These are phyloP conservation scores for Sarocladium kiliense DNA, from an alignment of 2,329 filamentous ascomycete genomes.

Conservation along the genomic window DNA sequence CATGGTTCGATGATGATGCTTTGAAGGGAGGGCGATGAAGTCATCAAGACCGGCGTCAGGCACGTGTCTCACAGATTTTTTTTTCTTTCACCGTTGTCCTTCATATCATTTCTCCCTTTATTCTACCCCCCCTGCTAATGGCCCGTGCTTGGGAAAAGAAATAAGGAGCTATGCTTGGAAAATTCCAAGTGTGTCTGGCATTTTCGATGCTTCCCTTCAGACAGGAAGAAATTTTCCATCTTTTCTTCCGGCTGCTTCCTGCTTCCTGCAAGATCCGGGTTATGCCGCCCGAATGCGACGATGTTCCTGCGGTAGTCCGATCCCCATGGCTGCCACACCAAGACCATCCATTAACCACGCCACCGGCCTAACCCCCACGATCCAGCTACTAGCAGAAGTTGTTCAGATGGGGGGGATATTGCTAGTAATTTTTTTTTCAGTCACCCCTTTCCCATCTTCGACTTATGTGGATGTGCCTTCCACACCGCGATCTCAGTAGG, in stretches of 20 bases:
- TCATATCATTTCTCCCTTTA: neutral
- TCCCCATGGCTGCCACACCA: conserved; percentile 4
- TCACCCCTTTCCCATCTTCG: neutral
- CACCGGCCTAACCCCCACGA: neutral
- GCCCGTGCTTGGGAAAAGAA: neutral
- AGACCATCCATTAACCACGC: neutral
- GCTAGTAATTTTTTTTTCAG: neutral
- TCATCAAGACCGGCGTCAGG: neutral
- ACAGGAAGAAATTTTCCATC: neutral
- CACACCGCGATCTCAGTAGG: neutral
- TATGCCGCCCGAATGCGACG: neutral
- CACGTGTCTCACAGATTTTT: conserved; percentile 5
- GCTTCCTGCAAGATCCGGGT: neutral
- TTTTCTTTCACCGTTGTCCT: neutral
- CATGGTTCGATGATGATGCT: neutral
- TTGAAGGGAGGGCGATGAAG: neutral
- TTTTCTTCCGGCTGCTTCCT: neutral
- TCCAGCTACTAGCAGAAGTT: too few relatives aligned
- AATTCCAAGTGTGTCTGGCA: neutral
- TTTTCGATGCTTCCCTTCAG: neutral
- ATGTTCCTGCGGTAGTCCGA: conserved; percentile 9
- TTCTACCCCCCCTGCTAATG: neutral
- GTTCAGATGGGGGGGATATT: too few relatives aligned
- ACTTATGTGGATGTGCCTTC: neutral
- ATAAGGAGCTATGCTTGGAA: neutral